Conservation (phyloP, 345 rosid species). For the Atalantia buxifolia region DNA sequence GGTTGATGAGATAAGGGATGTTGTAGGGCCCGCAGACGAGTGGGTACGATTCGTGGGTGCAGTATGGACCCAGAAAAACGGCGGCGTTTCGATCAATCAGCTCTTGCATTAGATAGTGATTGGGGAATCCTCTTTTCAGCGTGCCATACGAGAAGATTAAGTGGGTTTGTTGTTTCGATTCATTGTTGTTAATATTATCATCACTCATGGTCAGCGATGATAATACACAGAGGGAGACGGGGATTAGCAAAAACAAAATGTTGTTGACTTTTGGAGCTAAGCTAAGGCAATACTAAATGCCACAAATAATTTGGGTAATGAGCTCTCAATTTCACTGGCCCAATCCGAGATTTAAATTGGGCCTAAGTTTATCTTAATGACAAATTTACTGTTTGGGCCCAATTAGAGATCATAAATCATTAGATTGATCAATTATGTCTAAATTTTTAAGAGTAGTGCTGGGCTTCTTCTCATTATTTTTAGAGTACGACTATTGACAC, state of each 20-base stretch:
- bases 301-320: neutral
- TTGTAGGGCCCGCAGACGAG: conserved; percentile 71
- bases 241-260: neutral
- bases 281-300: neutral
- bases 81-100: conserved; percentile 47
- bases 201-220: no score
- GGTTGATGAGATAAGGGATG: conserved; percentile 66
- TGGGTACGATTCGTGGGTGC: conserved; percentile 45
- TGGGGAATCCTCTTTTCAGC: conserved; percentile 48
- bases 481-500: no score
- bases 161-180: conserved; percentile 8
- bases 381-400: no score
- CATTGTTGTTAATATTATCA: neutral
- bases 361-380: no score
- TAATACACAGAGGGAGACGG: no score
- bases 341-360: neutral
- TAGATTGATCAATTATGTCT: no score
- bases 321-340: neutral
- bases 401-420: no score
- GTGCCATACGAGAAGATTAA: conserved; percentile 70
- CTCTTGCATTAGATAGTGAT: conserved; percentile 40
- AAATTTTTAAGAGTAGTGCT: no score
- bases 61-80: conserved; percentile 36
- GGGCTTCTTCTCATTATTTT: no score
- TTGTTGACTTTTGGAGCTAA: no score